Conservation (phyloP, 352 stramenopile species). For the Phytopythium aichiense region DNA sequence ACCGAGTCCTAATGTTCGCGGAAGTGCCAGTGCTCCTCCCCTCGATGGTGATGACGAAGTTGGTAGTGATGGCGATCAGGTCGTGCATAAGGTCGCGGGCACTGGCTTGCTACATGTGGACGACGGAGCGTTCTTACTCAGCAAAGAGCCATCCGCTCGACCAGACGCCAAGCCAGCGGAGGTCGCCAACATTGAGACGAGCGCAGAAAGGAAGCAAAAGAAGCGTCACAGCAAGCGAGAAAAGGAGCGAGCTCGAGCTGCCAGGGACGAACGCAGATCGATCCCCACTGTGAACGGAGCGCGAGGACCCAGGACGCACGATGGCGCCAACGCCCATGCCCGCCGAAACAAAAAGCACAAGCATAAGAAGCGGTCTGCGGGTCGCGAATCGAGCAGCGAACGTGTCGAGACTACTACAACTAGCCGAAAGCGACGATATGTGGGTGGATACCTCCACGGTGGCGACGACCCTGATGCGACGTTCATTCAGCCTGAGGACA, state of each 20-base stretch:
- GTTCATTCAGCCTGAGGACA: conserved; percentile 86
- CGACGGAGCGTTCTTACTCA: background rate
- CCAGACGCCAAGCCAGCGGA: background rate
- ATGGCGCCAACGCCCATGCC: background rate
- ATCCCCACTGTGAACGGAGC: background rate
- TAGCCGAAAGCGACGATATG: conserved; percentile 25
- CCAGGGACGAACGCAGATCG: background rate
- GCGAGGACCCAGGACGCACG: background rate
- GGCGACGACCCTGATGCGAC: conserved; percentile 48
- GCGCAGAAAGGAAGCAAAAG: background rate
- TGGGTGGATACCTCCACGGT: conserved; percentile 68
- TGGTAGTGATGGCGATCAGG: background rate
- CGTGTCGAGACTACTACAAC: background rate
- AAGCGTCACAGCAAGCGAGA: background rate
- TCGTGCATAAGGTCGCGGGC: background rate
- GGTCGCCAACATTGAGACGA: background rate
- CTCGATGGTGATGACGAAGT: background rate
- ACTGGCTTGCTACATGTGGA: background rate
- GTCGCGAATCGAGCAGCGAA: background rate
- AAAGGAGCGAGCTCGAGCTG: background rate
- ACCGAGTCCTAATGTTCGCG: background rate
- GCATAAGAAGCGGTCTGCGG: too few relatives aligned
- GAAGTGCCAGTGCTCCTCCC: conserved; percentile 13
- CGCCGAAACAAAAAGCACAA: background rate
- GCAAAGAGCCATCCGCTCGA: background rate